Evolutionary conservation across 2,329 filamentous ascomycete species (phyloP).

Genomic region (Alternaria brassicae): DNA sequence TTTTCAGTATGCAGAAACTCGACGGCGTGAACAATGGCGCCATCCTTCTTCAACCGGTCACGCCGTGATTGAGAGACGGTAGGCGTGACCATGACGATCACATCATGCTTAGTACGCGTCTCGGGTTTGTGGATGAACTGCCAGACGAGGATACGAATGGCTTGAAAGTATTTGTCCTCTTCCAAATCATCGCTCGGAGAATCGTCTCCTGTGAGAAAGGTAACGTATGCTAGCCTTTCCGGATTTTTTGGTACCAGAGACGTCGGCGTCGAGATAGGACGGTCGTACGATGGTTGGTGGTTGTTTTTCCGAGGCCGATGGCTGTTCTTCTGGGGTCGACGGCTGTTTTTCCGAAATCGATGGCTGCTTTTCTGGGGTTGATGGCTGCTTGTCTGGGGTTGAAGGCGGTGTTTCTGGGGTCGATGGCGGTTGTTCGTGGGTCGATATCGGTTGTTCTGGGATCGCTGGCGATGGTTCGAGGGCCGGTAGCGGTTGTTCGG

Average conservation of each 20-base stretch:
- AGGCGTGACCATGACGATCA: constrained; percentile 39
- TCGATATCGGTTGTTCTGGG: too few species aligned
- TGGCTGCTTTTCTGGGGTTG: too few species aligned
- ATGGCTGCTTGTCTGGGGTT: too few species aligned
- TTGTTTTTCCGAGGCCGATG: background rate
- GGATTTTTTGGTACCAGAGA: background rate
- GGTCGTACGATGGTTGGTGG: background rate
- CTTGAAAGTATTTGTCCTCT: constrained; percentile 39
- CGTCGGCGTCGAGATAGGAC: background rate
- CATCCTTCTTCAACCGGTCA: constrained; percentile 32
- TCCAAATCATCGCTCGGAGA: constrained; percentile 29
- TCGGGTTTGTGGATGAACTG: constrained; percentile 37
- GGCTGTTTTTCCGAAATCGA: too few species aligned
- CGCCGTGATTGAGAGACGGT: constrained; percentile 29
- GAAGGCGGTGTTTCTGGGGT: too few species aligned
- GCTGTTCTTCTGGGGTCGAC: too few species aligned
- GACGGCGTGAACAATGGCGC: constrained; percentile 35
- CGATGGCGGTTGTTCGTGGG: too few species aligned
- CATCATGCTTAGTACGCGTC: constrained; percentile 32
- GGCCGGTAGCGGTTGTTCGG: background rate
- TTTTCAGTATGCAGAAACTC: constrained; percentile 30
- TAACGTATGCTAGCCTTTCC: constrained; percentile 34
- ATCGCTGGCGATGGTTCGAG: too few species aligned
- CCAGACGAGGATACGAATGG: constrained; percentile 40
- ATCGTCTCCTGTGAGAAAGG: constrained; percentile 31